Percentiles rank a stretch among this genome's conserved stretches.
Conservation (phyloP, 768 basidiomycete genomes). For the Agaricus blazei region DNA sequence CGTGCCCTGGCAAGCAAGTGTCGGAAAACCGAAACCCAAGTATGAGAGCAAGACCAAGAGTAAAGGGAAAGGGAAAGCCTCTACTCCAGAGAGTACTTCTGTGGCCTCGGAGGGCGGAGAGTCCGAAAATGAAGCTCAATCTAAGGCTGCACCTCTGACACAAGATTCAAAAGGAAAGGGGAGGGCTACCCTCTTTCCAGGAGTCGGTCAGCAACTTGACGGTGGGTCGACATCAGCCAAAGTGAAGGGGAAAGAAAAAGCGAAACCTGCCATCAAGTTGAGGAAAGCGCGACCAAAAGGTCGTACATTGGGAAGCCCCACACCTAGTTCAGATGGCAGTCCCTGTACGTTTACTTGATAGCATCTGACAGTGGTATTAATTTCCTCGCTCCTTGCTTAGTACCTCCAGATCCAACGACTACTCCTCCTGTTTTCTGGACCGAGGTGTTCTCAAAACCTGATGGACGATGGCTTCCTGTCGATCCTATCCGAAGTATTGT, state of each 20-base stretch:
- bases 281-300: constrained; percentile 52
- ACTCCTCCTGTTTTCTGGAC: constrained; percentile 94
- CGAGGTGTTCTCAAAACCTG: constrained; percentile 91
- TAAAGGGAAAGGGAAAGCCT: constrained; percentile 30
- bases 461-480: constrained; percentile 87
- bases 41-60: constrained; percentile 31
- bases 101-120: constrained; percentile 21
- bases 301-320: constrained; percentile 30
- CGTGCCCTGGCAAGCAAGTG: constrained; percentile 79
- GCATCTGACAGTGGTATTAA: background rate
- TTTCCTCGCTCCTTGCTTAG: constrained; percentile 15
- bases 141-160: constrained; percentile 21
- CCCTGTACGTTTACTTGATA: constrained; percentile 17
- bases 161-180: constrained; percentile 28
- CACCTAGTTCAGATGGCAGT: constrained; percentile 17
- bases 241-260: constrained; percentile 56
- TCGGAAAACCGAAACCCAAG: constrained; percentile 50
- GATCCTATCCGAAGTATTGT: constrained; percentile 82
- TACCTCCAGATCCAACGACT: constrained; percentile 45
- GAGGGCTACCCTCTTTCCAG: constrained; percentile 26
- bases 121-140: constrained; percentile 21
- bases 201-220: constrained; percentile 37
- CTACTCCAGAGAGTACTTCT: background rate
- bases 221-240: constrained; percentile 36
- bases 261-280: constrained; percentile 49